Conservation (phyloP, 345 rosid species). For the Camelina hispida region DNA sequence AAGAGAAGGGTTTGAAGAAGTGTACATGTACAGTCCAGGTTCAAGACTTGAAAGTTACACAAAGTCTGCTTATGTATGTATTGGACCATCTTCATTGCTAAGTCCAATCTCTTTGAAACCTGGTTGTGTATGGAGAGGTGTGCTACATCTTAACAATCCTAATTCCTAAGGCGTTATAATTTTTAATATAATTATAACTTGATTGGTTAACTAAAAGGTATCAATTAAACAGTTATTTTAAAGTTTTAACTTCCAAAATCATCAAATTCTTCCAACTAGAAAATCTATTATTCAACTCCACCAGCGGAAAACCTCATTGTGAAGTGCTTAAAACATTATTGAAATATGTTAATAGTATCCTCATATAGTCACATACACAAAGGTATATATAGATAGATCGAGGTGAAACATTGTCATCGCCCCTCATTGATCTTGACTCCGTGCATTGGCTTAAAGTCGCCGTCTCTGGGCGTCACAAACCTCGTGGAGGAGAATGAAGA, state of each 20-base stretch:
- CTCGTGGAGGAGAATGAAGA: too few species aligned
- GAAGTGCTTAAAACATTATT: too few species aligned
- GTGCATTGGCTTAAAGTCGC: not conserved
- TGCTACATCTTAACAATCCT: constrained; percentile 71
- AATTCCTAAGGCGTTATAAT: constrained; percentile 45
- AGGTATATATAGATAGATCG: too few species aligned
- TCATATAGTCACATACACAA: too few species aligned
- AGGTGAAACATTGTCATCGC: not conserved
- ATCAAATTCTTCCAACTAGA: too few species aligned
- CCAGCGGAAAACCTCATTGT: too few species aligned
- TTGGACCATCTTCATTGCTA: constrained; percentile 72
- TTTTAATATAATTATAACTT: not conserved
- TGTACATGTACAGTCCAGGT: constrained; percentile 87
- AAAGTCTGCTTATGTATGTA: constrained; percentile 70
- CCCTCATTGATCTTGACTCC: not conserved
- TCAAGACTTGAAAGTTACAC: constrained; percentile 67
- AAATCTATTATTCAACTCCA: too few species aligned
- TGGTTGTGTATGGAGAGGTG: constrained; percentile 73
- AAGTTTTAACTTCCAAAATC: too few species aligned
- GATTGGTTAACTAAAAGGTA: not conserved
- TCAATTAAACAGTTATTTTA: not conserved
- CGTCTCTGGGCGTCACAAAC: not conserved
- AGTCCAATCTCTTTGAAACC: constrained; percentile 64
- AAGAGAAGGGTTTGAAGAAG: constrained; percentile 73
- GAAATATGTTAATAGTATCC: too few species aligned